Evolutionary conservation across 2,329 filamentous ascomycete species (phyloP), one percentile per base, ranked within the genome.

Genomic region (Fusarium haematococcum): DNA sequence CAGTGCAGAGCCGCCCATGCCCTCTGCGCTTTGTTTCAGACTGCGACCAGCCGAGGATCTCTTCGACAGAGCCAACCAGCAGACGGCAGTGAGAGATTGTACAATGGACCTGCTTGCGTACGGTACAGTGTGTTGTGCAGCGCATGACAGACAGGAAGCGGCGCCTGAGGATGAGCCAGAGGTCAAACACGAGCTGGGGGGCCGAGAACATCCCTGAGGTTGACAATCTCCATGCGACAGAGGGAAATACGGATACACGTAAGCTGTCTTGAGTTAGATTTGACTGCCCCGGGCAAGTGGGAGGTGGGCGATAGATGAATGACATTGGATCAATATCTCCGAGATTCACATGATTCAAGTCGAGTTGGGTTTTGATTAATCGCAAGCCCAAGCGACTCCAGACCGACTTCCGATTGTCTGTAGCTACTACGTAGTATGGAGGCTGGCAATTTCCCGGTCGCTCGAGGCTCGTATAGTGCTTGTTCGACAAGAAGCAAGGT

Each of bases 11-110:
- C 32, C 58, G 73, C 75, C 69, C 60, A 73, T 73, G 71, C 65
- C 75, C 52, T 69, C 54, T 66, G 68, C 69, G 58, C 48, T 63
- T 61, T 50, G 73, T 75, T 75, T 73, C 73, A 75, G 69, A 75
- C 58, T 75, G 63, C 54, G 57, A 59, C 50, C 48, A 52, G 45
- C 57, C 58, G 63, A 59, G 43, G 43, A 59, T 50, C 52, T 16
- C 56, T 14, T 39, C 33, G 5, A 62, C 13, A 56, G 64, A 60
- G 27, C 73, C 73, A 75, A 75, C 70, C 73, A 73, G 69, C 58
- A 71, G 37, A 67, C 52, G 57, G 50, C 48, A 75, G 73, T 71
- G 70, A 74, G 71, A 71, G 63, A 63, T 75, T 16, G 45, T 11
- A 50, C 23, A 8, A 27, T 30, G 48, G 23, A 52, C 48, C 25